Conservation (phyloP, 2,329 filamentous ascomycete genomes). For the Verruconis gallopava region DNA sequence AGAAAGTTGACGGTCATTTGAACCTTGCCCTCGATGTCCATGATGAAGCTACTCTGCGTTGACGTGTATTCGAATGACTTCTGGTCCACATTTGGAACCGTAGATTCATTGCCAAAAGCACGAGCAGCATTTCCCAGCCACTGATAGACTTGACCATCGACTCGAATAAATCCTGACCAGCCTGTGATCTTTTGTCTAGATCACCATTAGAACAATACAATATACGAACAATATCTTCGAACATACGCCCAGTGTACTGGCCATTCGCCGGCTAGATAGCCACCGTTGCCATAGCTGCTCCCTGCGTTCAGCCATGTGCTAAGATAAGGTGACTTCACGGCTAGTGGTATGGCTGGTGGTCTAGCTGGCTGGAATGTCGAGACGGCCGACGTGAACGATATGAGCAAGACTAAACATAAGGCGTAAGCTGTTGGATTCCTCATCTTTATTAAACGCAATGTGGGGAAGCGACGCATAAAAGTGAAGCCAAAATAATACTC, state of each 20-base stretch:
- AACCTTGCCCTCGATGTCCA: constrained; percentile 49
- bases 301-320: constrained; percentile 56
- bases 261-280: constrained; percentile 57
- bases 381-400: constrained; percentile 2
- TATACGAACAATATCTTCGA: too few relatives aligned
- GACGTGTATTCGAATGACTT: constrained; percentile 56
- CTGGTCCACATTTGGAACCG: constrained; percentile 40
- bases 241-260: constrained; percentile 55
- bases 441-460: too few relatives aligned
- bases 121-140: constrained; percentile 50
- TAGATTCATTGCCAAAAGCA: constrained; percentile 24
- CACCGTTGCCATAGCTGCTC: constrained; percentile 48
- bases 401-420: neutral
- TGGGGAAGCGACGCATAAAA: too few relatives aligned
- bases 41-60: constrained; percentile 56
- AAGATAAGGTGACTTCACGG: constrained; percentile 63
- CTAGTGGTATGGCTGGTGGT: constrained; percentile 57
- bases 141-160: constrained; percentile 50
- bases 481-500: too few relatives aligned
- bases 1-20: constrained; percentile 56
- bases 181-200: constrained; percentile 43
- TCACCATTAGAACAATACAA: too few relatives aligned
- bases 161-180: constrained; percentile 57
- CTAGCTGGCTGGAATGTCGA: constrained; percentile 52
- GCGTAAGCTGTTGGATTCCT: too few relatives aligned